Base-by-base conservation (phyloP, 1,284 basidiomycete genomes). In the Cutaneotrichosporon daszewskae region DNA sequence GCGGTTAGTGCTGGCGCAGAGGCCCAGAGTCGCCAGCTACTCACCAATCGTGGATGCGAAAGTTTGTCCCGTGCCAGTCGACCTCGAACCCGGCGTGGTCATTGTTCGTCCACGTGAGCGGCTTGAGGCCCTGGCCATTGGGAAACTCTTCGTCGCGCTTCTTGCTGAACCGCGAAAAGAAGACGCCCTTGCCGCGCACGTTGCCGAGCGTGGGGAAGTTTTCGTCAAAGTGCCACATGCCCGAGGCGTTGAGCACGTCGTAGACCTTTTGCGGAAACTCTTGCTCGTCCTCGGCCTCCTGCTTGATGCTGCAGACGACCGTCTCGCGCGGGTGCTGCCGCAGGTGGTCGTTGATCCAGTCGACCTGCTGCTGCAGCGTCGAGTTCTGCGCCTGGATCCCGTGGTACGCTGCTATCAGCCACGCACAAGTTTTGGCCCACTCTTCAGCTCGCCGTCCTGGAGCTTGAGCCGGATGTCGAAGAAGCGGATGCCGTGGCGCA, bases 31-130 rank as follows among this genome's bases (percentile, higher is more conserved):
- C 25, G 25, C 25, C 14, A 14, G 9, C 13, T 16, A 51, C 79
- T 41, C 58, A 87, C 88, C 88, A 91, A 64, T 91, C 88, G 41
- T 89, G 84, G 3, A 78, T 85, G 45, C 79, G 76, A 11, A 90
- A 81, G 19, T 77, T 64, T 0, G 79, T 85, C 2, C 57, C 60
- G 32, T 34, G 35, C 39, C 60, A 62, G 46, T 80, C 74, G 85
- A 85, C 90, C 26, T 76, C 73, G 62, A 89, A 92, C 0, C 81
- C 84, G 4, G 75, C 69, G 54, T 77, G 79, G 34, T 65, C 71
- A 55, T 80, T 87, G 69, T 91, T 81, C 1, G 85, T 87, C 89
- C 89, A 92, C 2, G 70, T 74, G 2, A 77, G 78, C 3, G 87
- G 86, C 59, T 87, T 84, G 17, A 91, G 85, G 0, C 87, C 88